Base-by-base conservation (phyloP, 176 grass and related monocot species). In the Musa itinerans region DNA sequence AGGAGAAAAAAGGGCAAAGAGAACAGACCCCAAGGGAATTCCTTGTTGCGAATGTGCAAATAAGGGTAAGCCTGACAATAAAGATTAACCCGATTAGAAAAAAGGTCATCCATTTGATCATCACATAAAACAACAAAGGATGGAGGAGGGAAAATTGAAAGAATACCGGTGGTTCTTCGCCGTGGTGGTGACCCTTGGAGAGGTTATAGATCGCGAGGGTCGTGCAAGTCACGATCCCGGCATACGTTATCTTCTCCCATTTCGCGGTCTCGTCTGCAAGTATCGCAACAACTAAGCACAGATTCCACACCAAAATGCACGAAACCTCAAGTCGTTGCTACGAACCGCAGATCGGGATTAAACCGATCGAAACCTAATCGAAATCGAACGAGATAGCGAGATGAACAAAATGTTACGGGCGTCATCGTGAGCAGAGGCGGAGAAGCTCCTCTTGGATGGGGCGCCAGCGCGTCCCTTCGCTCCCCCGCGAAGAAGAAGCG, bases 181-280 rank as follows among this genome's bases (percentile, higher is more conserved):
- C 63, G 52, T 90, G 78, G 17, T 55, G 88, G 73, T 86, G 84
- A 22, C 78, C 88, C 64, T 77, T 84, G 15, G 84, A 87, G 67
- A 90, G 79, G 70, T 87, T 76, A 74, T 76, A 85, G 53, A 76
- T 76, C n/a, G 84, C 17, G 79, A 90, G 88, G n/a, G 74, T 53
- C 29, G 71, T 80, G 83, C 88, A 90, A n/a, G 72, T 79, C 66
- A 71, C 79, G 21, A 90, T 85, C 10, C 82, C 88, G 3, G 68
- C 65, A 69, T 82, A 84, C 3, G 88, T 85, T 59, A 85, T 87
- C 79, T 82, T 73, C 85, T 90, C 79, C 88, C 85, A 90, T 69
- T 85, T 90, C 24, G 49, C 77, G 1, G 88, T 82, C 76, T 90
- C 88, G 56, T 80, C 88, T 87, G 79, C 1, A 74, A 8, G 48